Conservation (phyloP, 129 eudicot genomes). For the Tagetes patula region DNA sequence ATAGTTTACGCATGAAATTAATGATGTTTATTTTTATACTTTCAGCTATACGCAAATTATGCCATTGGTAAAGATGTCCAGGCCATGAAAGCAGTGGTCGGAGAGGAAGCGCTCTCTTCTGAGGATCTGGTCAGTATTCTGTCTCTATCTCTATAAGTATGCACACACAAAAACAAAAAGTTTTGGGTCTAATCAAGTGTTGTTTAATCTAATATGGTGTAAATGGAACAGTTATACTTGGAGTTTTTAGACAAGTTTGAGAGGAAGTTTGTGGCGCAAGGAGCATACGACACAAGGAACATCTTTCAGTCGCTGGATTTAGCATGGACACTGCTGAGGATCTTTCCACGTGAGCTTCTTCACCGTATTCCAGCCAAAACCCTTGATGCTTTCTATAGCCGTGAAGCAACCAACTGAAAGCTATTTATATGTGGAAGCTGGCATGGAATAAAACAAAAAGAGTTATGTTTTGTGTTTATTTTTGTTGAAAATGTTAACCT, state of each 20-base stretch:
- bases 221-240: slow-evolving; percentile 64
- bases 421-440: slow-evolving; percentile 12
- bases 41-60: slow-evolving; percentile 92
- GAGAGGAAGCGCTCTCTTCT: slow-evolving; percentile 99
- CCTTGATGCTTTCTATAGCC: slow-evolving; percentile 88
- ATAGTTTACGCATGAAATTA: slow-evolving; percentile 10
- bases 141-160: background rate
- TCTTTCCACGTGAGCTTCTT: slow-evolving; percentile 98
- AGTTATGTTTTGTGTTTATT: slow-evolving; percentile 27
- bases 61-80: slow-evolving; percentile 99
- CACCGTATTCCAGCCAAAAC: slow-evolving; percentile 99
- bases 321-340: slow-evolving; percentile 95
- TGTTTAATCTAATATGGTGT: background rate
- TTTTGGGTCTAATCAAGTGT: background rate
- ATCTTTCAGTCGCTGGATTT: slow-evolving; percentile 95
- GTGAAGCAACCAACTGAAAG: slow-evolving; percentile 65
- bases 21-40: background rate
- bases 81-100: slow-evolving; percentile 99
- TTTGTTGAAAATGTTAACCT: slow-evolving; percentile 26
- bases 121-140: slow-evolving; percentile 77
- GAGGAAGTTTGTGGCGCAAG: slow-evolving; percentile 98
- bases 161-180: background rate
- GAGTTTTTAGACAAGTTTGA: slow-evolving; percentile 98
- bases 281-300: slow-evolving; percentile 97
- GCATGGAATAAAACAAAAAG: slow-evolving; percentile 24